These are phyloP conservation scores for Chytriomyces sp. DNA, from an alignment of 192 early-diverging fungal genomes.

Conservation along the genomic window DNA sequence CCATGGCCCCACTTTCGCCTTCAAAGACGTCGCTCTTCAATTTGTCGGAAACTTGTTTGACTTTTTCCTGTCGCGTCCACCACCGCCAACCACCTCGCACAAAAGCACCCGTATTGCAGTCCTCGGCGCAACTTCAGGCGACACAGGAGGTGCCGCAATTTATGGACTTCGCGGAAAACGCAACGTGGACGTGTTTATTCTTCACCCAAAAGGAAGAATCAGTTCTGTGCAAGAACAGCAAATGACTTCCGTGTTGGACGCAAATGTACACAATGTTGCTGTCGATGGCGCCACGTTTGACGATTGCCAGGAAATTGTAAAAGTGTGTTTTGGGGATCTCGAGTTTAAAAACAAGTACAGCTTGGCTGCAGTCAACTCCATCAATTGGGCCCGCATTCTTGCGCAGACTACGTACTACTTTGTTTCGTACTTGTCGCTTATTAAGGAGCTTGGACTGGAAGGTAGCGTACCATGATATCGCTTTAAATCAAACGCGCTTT, in stretches of 20 bases:
- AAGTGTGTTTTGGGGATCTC: conserved; percentile 81
- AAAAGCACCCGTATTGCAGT: conserved; percentile 67
- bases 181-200: conserved; percentile 90
- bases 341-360: conserved; percentile 76
- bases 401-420: conserved; percentile 97
- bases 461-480: background rate
- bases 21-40: conserved; percentile 98
- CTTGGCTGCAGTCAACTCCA: conserved; percentile 96
- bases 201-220: conserved; percentile 88
- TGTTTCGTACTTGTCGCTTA: conserved; percentile 78
- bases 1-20: conserved; percentile 97
- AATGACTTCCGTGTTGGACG: conserved; percentile 95
- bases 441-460: conserved; percentile 28
- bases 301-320: conserved; percentile 95
- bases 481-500: background rate
- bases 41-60: conserved; percentile 97
- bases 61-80: conserved; percentile 83
- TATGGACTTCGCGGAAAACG: conserved; percentile 93
- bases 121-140: conserved; percentile 94
- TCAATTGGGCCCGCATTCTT: conserved; percentile 98
- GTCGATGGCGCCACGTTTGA: conserved; percentile 91
- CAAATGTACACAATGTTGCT: conserved; percentile 92
- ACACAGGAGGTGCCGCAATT: conserved; percentile 98
- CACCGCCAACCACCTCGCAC: conserved; percentile 17
- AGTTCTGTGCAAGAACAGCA: conserved; percentile 96